These are phyloP conservation scores for Floccularia luteovirens DNA, from an alignment of 768 basidiomycete genomes.

Conservation along the genomic window DNA sequence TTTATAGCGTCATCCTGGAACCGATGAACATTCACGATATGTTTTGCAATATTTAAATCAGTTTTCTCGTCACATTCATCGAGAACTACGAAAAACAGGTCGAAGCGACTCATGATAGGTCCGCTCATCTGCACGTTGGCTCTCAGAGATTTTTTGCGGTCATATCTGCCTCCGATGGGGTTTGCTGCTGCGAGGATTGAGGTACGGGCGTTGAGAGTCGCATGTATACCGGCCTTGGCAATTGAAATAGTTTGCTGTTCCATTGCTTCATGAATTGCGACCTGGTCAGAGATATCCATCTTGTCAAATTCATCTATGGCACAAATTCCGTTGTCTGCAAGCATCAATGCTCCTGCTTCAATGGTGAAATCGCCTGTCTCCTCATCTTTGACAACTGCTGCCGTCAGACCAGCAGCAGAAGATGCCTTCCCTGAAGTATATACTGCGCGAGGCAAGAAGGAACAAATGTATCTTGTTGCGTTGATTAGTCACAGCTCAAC, in stretches of 20 bases:
- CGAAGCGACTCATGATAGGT: slow-evolving; percentile 98
- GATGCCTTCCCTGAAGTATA: slow-evolving; percentile 99
- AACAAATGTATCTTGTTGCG: slow-evolving; percentile 80
- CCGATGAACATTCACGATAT: slow-evolving; percentile 96
- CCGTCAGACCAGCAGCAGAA: slow-evolving; percentile 96
- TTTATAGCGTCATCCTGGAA: slow-evolving; percentile 92
- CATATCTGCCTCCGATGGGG: slow-evolving; percentile 94
- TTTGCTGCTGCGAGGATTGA: slow-evolving; percentile 98
- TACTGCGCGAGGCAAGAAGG: slow-evolving; percentile 94
- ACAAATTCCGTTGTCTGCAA: slow-evolving; percentile 98
- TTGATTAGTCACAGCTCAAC: slow-evolving; percentile 2
- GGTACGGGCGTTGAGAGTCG: slow-evolving; percentile 95
- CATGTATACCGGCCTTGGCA: slow-evolving; percentile 98
- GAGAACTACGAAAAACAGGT: slow-evolving; percentile 95
- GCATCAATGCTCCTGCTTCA: slow-evolving; percentile 98
- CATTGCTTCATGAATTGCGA: slow-evolving; percentile 99
- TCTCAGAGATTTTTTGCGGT: slow-evolving; percentile 85
- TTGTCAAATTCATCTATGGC: slow-evolving; percentile 99
- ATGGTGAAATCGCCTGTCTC: slow-evolving; percentile 99
- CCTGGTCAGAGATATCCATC: slow-evolving; percentile 98
- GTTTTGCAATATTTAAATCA: slow-evolving; percentile 89
- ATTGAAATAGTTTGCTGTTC: slow-evolving; percentile 99
- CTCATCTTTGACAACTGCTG: slow-evolving; percentile 97
- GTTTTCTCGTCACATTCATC: slow-evolving; percentile 94
- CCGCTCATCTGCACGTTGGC: slow-evolving; percentile 97